Evolutionary conservation across 371 early-diverging fungal species (phyloP), one percentile per base, ranked within the genome.

Genomic region (Mortierella sp.): DNA sequence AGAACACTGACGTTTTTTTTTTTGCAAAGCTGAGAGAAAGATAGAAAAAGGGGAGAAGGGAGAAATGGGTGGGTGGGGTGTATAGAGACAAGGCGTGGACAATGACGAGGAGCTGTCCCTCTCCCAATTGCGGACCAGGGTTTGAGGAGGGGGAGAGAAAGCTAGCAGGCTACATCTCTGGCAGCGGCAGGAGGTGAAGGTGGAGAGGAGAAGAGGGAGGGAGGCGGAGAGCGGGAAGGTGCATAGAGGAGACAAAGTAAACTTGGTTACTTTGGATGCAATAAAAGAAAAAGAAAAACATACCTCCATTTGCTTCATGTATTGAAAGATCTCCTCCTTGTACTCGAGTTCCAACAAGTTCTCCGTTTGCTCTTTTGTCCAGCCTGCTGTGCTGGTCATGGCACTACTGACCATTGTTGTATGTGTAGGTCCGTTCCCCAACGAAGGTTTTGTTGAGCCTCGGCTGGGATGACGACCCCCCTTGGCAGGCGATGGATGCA

Each of bases 261-360:
- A 15, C 48, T 57, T 18, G 37, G 37, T 16, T 47, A 18, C 18
- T 15, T n/a, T 43, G 43, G 37, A 53, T 11, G 12, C 28, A 64
- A 37, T 37, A 55, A 37, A 28, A 50, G 25, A 29, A 7, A 28
- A 25, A 19, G 19, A 16, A 61, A 28, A 51, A 50, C 72, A 28
- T 72, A 77, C 79, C 79, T 77, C 79, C 79, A 77, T 77, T 56
- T 77, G 79, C 72, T 72, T 77, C 79, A 77, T 77, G 57, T 77
- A 77, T 57, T 77, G 72, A 57, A 77, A 77, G 52, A 77, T 77
- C 60, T 77, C 79, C 25, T 77, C 79, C 69, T 72, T 72, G 60
- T 77, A 77, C 47, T 77, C 79, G 18, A 77, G 62, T 51, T 77
- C 79, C 16, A 77, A 56, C 30, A 77, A 52, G 55, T 62, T 57